phyloP scores from a whole-genome alignment of 441 rosid genomes.

The Euphorbia corollata region DNA sequence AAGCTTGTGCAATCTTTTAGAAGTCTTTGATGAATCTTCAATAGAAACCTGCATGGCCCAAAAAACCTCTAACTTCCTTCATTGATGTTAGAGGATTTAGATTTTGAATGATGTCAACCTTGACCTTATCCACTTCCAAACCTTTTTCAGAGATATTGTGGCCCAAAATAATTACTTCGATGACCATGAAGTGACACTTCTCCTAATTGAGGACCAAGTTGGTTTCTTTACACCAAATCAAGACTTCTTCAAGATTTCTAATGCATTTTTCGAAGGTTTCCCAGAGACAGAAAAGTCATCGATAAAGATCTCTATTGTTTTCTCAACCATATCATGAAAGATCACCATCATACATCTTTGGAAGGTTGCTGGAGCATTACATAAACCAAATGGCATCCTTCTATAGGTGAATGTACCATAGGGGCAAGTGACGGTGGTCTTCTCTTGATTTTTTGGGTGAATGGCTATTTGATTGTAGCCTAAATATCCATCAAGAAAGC shows the following conservation, averaged over 20 bases:
- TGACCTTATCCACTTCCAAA: neutral
- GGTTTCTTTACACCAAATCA: neutral
- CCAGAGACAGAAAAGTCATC: neutral
- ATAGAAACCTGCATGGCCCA: neutral
- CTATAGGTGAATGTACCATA: too few species aligned
- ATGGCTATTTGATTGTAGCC: too few species aligned
- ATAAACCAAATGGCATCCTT: too few species aligned
- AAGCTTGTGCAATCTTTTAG: neutral
- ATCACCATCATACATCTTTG: neutral
- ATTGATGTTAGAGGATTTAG: neutral
- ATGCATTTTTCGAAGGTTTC: neutral
- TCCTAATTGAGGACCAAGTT: neutral
- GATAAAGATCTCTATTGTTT: neutral
- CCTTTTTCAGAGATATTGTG: too few species aligned
- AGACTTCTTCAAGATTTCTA: neutral
- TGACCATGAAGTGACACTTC: neutral
- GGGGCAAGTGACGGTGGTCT: neutral
- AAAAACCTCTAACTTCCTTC: neutral
- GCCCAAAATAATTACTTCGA: neutral
- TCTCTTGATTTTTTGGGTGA: neutral
- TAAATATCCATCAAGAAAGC: neutral
- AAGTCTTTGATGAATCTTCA: neutral
- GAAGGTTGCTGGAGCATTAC: too few species aligned
- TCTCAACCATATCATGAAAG: neutral
- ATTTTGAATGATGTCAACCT: neutral